A percentile compares a stretch with the other conserved stretches of the same genome.
Conservation (phyloP, 805 yeast genomes). For the Cyberlindnera japonica region DNA sequence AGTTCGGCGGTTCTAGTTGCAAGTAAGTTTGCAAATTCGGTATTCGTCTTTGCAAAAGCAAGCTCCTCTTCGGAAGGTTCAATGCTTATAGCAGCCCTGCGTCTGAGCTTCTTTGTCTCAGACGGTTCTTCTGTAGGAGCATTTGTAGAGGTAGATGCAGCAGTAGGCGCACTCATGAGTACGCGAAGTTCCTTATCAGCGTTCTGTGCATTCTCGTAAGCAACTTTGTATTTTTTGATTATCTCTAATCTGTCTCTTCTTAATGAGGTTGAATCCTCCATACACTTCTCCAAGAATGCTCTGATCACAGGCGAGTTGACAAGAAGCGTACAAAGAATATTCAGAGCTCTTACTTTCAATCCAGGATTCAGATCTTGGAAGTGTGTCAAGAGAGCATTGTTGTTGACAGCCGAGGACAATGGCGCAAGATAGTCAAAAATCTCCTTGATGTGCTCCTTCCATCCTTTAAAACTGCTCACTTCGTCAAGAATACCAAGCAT, state of each 20-base stretch:
- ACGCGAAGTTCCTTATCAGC: slow-evolving; percentile 40
- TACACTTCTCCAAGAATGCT: slow-evolving; percentile 58
- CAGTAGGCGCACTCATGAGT: slow-evolving; percentile 23
- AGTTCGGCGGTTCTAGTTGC: slow-evolving; percentile 40
- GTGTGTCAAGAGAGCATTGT: slow-evolving; percentile 44
- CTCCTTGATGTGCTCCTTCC: slow-evolving; percentile 44
- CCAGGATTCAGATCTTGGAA: slow-evolving; percentile 55
- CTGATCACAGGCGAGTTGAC: slow-evolving; percentile 58
- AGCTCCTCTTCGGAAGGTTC: slow-evolving; percentile 41
- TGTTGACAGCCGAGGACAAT: slow-evolving; percentile 43
- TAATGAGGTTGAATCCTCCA: slow-evolving; percentile 57
- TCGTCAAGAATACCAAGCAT: slow-evolving; percentile 67
- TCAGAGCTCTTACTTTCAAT: slow-evolving; percentile 53
- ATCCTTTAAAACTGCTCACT: slow-evolving; percentile 55
- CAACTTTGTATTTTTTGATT: slow-evolving; percentile 53
- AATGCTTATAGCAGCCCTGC: slow-evolving; percentile 30
- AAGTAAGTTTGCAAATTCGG: slow-evolving; percentile 41
- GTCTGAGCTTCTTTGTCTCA: slow-evolving; percentile 20
- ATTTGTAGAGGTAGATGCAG: slow-evolving; percentile 11
- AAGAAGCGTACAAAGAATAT: slow-evolving; percentile 60
- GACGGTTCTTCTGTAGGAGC: background rate
- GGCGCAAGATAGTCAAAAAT: slow-evolving; percentile 61
- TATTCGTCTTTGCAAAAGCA: slow-evolving; percentile 34
- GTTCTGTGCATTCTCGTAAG: slow-evolving; percentile 48
- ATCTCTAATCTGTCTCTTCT: slow-evolving; percentile 67